These are phyloP conservation scores for Neofusicoccum kwambonambiense DNA, from an alignment of 2,329 filamentous ascomycete genomes.

Conservation along the genomic window DNA sequence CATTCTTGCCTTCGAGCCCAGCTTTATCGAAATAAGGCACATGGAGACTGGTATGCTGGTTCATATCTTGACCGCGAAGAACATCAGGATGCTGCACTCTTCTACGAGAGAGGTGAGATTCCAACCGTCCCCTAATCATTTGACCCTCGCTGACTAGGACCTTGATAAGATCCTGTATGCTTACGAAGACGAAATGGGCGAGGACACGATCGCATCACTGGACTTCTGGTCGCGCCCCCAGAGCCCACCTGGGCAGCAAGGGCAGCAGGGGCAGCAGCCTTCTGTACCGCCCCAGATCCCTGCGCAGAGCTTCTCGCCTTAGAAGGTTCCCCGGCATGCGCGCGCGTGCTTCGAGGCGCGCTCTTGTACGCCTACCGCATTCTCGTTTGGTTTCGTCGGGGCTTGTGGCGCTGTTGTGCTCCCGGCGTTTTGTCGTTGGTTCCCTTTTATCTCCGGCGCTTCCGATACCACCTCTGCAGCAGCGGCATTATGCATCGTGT, in stretches of 20 bases:
- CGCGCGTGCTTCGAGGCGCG: neutral
- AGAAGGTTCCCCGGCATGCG: constrained; percentile 3
- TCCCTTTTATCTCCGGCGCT: constrained; percentile 15
- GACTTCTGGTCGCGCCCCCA: constrained; percentile 76
- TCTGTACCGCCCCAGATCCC: constrained; percentile 16
- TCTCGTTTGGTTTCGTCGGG: constrained; percentile 14
- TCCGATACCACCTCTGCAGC: constrained; percentile 16
- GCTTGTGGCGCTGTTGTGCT: constrained; percentile 5
- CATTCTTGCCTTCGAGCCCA: constrained; percentile 94
- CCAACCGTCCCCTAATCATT: neutral
- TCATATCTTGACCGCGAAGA: constrained; percentile 94
- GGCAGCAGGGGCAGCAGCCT: constrained; percentile 3
- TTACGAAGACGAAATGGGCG: constrained; percentile 91
- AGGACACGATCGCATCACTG: constrained; percentile 89
- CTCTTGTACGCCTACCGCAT: constrained; percentile 3
- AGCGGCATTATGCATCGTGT: constrained; percentile 16
- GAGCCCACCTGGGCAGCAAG: constrained; percentile 10
- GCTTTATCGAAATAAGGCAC: constrained; percentile 94
- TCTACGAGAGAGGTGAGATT: constrained; percentile 86
- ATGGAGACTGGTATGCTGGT: constrained; percentile 89
- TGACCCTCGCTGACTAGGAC: neutral
- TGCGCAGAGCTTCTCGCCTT: constrained; percentile 17
- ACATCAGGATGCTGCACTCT: constrained; percentile 95
- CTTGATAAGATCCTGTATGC: constrained; percentile 82
- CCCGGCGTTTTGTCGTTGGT: constrained; percentile 8